Evolutionary conservation across 306 rosid species (phyloP).

Genomic region (Quillaja saponaria): DNA sequence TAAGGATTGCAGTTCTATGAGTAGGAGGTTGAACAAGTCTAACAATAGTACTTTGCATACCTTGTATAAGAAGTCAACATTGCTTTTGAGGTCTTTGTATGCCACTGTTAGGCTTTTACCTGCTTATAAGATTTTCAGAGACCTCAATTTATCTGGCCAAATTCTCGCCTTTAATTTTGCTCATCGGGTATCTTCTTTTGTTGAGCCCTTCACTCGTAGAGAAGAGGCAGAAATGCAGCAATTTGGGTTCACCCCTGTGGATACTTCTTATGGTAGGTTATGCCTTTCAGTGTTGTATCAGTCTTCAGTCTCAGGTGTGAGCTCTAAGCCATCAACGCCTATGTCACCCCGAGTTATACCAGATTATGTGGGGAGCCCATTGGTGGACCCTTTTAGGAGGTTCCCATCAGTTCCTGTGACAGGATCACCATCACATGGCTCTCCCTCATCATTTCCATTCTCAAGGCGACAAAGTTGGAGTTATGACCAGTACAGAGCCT

Average conservation of each 20-base stretch:
- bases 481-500: constrained; percentile 58
- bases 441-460: constrained; percentile 53
- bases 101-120: constrained; percentile 75
- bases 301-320: constrained; percentile 49
- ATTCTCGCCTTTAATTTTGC: constrained; percentile 58
- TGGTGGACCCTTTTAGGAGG: constrained; percentile 63
- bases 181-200: constrained; percentile 67
- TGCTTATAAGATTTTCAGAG: constrained; percentile 60
- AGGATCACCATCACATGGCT: constrained; percentile 50
- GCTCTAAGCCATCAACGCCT: constrained; percentile 64
- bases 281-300: constrained; percentile 67
- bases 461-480: constrained; percentile 69
- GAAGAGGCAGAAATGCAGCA: constrained; percentile 71
- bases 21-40: constrained; percentile 62
- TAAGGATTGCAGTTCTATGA: constrained; percentile 51
- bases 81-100: constrained; percentile 83
- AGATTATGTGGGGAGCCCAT: constrained; percentile 86
- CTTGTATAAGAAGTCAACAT: constrained; percentile 63
- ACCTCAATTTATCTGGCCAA: constrained; percentile 63
- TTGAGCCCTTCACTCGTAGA: constrained; percentile 65
- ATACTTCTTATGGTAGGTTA: constrained; percentile 73
- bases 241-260: constrained; percentile 80
- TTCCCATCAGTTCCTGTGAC: constrained; percentile 57
- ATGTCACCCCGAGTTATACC: constrained; percentile 71
- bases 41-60: constrained; percentile 47